These are phyloP conservation scores for Withania somnifera DNA, from an alignment of 305 asterid genomes.

Conservation along the genomic window DNA sequence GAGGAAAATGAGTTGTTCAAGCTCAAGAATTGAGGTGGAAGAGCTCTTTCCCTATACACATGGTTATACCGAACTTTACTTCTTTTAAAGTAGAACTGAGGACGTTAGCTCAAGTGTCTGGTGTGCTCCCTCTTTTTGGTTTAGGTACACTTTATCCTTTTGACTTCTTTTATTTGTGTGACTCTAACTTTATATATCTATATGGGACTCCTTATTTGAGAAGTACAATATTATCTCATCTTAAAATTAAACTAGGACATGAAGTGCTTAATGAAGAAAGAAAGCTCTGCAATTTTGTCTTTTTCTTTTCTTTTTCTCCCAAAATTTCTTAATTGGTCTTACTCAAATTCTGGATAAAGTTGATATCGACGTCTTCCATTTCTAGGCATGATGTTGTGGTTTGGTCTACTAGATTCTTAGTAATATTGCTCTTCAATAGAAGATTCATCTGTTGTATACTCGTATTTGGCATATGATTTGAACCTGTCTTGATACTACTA, in stretches of 20 bases:
- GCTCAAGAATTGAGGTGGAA: slow-evolving; percentile 23
- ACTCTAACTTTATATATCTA: not conserved
- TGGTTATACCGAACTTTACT: slow-evolving; percentile 90
- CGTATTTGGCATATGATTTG: not conserved
- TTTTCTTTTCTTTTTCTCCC: not conserved
- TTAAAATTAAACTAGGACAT: not conserved
- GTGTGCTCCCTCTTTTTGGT: slow-evolving; percentile 15
- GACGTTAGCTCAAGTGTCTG: slow-evolving; percentile 8
- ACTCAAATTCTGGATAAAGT: not conserved
- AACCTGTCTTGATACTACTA: not conserved
- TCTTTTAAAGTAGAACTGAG: slow-evolving; percentile 34
- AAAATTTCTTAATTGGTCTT: not conserved
- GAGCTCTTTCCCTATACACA: slow-evolving; percentile 17
- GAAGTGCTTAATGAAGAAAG: not conserved
- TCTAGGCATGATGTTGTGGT: not conserved
- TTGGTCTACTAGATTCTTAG: not conserved
- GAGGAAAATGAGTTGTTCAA: slow-evolving; percentile 12
- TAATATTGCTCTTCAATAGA: not conserved
- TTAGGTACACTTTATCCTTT: not conserved
- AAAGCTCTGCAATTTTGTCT: not conserved
- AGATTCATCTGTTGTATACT: not conserved
- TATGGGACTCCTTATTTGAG: not conserved
- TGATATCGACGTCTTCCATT: not conserved
- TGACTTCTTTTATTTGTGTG: not conserved
- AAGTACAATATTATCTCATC: not conserved